Percentiles rank a stretch among this genome's conserved stretches.
phyloP scores from a whole-genome alignment of 2,329 filamentous ascomycete genomes.

The Alternaria arbusti region DNA sequence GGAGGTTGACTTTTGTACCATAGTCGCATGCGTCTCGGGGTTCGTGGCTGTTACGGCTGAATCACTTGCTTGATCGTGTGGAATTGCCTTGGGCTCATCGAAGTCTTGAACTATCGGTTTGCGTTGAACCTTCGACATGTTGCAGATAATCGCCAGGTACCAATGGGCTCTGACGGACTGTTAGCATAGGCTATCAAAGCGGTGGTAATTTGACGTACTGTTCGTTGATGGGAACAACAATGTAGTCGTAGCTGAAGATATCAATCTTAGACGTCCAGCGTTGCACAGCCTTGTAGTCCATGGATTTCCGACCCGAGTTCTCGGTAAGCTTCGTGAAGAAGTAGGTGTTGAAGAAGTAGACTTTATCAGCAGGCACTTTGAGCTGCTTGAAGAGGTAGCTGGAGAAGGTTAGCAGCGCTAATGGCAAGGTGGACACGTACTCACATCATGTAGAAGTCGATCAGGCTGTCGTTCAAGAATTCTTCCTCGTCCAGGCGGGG shows the following conservation, averaged over 20 bases:
- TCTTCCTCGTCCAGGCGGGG: conserved; percentile 79
- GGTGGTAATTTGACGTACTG: conserved; percentile 42
- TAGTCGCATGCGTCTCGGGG: background rate
- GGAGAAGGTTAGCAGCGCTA: background rate
- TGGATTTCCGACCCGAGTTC: conserved; percentile 61
- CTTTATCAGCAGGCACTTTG: conserved; percentile 60
- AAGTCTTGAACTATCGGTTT: conserved; percentile 27
- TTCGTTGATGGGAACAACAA: conserved; percentile 92
- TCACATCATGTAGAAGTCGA: conserved; percentile 80
- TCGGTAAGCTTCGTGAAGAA: conserved; percentile 78
- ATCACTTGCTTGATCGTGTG: background rate
- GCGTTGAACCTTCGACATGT: conserved; percentile 69
- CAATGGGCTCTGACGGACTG: conserved; percentile 66
- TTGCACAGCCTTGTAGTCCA: conserved; percentile 86
- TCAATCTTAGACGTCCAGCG: conserved; percentile 88
- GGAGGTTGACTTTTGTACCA: background rate
- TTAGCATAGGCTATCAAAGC: conserved; percentile 3
- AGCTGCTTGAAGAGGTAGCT: conserved; percentile 47
- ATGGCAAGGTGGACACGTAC: background rate
- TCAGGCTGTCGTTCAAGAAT: conserved; percentile 90
- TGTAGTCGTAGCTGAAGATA: conserved; percentile 83
- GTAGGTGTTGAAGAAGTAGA: conserved; percentile 92
- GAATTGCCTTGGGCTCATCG: conserved; percentile 1
- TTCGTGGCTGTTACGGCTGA: background rate
- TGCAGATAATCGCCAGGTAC: conserved; percentile 96